Evolutionary conservation across 2,329 filamentous ascomycete species (phyloP).

Genomic region (Helminthosporium solani): DNA sequence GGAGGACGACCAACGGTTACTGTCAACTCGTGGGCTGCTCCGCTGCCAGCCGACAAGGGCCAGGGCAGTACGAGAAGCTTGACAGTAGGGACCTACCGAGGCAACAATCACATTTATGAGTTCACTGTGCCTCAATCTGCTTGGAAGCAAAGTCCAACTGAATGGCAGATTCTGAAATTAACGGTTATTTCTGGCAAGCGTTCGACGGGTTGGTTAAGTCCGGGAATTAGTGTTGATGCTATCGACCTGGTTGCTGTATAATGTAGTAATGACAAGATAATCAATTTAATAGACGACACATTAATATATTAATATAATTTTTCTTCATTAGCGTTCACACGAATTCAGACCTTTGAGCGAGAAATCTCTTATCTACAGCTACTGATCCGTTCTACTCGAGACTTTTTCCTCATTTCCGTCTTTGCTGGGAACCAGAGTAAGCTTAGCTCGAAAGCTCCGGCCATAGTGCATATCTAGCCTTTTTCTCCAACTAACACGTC

Average conservation of each 20-base stretch:
- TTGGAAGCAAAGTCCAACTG: conserved; percentile 17
- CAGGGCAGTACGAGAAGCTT: conserved; percentile 22
- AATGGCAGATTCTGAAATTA: conserved; percentile 23
- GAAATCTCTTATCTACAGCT: too few species aligned
- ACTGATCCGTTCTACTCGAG: too few species aligned
- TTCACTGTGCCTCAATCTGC: conserved; percentile 24
- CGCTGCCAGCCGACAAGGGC: conserved; percentile 16
- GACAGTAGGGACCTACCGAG: conserved; percentile 26
- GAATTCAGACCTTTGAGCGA: too few species aligned
- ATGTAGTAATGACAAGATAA: too few species aligned
- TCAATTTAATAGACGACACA: too few species aligned
- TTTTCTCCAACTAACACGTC: too few species aligned
- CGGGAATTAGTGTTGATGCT: conserved; percentile 22
- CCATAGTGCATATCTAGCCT: too few species aligned
- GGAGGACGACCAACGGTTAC: conserved; percentile 20
- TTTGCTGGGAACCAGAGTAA: too few species aligned
- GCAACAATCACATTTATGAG: conserved; percentile 26
- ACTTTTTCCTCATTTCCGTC: too few species aligned
- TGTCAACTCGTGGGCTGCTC: conserved; percentile 19
- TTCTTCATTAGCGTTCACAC: too few species aligned
- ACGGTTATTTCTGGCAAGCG: conserved; percentile 22
- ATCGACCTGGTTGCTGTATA: conserved; percentile 18
- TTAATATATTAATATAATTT: too few species aligned
- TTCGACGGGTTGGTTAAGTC: conserved; percentile 20
- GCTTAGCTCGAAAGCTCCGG: too few species aligned